Evolutionary conservation across 176 grass and related monocot genomes (phyloP).

Genomic region (Tillandsia fasciculata): DNA sequence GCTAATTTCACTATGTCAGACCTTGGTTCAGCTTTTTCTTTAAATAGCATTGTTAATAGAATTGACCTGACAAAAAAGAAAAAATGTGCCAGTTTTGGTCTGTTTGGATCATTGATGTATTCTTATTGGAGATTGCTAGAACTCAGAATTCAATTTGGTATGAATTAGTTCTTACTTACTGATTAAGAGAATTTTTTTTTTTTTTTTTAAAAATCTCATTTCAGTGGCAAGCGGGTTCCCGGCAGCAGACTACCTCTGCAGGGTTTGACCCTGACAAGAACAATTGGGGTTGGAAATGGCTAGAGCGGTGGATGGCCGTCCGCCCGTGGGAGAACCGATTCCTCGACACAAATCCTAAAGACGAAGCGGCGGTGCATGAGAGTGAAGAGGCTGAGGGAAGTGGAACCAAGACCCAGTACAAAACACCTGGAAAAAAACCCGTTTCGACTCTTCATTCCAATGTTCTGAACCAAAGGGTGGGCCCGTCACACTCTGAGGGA

Average conservation of each 20-base stretch:
- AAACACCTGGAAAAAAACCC: conserved; percentile 39
- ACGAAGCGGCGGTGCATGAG: conserved; percentile 32
- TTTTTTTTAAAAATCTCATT: not conserved
- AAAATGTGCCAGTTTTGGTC: too few relatives aligned
- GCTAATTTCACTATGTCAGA: not conserved
- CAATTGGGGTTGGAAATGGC: conserved; percentile 22
- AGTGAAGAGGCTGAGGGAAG: conserved; percentile 27
- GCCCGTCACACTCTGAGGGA: conserved; percentile 36
- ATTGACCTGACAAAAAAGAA: too few relatives aligned
- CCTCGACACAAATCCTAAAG: conserved; percentile 39
- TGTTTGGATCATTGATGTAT: too few relatives aligned
- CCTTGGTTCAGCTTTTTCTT: too few relatives aligned
- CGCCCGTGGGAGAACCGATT: conserved; percentile 21
- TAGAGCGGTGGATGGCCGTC: conserved; percentile 22
- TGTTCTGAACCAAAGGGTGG: conserved; percentile 30
- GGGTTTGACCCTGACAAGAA: conserved; percentile 16
- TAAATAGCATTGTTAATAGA: too few relatives aligned
- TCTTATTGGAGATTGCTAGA: not conserved
- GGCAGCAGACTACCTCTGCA: not conserved
- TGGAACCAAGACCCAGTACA: conserved; percentile 31
- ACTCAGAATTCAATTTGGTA: too few relatives aligned
- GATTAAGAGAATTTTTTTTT: not conserved
- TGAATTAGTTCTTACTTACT: not conserved
- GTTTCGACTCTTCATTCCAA: conserved; percentile 39
- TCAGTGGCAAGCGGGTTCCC: conserved; percentile 24